Evolutionary conservation across 345 rosid species (phyloP).

Genomic region (Bruguiera parviflora): DNA sequence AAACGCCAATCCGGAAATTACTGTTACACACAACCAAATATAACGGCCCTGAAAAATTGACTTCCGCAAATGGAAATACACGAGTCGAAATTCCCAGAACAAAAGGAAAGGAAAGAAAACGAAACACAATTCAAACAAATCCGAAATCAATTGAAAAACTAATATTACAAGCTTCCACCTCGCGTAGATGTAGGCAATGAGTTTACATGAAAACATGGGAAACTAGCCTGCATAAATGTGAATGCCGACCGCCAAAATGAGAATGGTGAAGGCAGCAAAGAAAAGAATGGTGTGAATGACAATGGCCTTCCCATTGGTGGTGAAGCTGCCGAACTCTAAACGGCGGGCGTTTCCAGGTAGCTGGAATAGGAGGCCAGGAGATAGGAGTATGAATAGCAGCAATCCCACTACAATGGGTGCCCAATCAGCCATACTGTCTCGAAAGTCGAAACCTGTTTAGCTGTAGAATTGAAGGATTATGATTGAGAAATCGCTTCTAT

Average conservation of each 20-base stretch:
- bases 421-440: conserved; percentile 48
- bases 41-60: no score
- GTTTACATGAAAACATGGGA: not conserved
- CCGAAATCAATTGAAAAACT: no score
- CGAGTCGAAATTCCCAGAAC: no score
- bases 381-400: conserved; percentile 46
- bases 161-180: no score
- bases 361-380: conserved; percentile 55
- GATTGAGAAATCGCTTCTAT: no score
- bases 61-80: no score
- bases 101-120: no score
- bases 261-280: conserved; percentile 37
- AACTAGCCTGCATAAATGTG: conserved; percentile 36
- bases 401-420: conserved; percentile 48
- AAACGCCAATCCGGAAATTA: no score
- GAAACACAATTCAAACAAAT: no score
- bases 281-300: conserved; percentile 46
- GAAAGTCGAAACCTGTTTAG: not conserved
- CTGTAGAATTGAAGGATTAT: not conserved
- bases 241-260: conserved; percentile 40
- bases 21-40: no score
- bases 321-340: conserved; percentile 44
- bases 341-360: conserved; percentile 35
- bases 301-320: conserved; percentile 44
- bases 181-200: no score